Evolutionary conservation across 495 filamentous ascomycete species (phyloP).

Genomic region (Talaromyces borbonicus): DNA sequence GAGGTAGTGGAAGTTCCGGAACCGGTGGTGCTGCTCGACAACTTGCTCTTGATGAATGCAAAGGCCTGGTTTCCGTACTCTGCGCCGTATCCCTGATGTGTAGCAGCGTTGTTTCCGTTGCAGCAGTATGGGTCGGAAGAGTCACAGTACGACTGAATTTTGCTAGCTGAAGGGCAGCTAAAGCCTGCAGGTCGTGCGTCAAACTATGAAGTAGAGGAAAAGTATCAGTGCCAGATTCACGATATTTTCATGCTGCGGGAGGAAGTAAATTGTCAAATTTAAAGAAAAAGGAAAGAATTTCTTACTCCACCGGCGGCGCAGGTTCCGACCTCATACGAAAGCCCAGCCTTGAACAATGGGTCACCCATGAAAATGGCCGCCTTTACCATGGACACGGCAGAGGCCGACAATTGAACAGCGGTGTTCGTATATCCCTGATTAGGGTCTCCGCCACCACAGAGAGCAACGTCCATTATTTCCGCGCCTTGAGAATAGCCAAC

Average conservation of each 20-base stretch:
- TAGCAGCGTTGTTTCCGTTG: constrained; percentile 45
- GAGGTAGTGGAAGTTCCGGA: not conserved
- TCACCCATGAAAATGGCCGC: constrained; percentile 56
- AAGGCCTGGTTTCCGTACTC: constrained; percentile 50
- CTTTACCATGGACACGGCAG: constrained; percentile 42
- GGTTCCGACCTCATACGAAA: constrained; percentile 53
- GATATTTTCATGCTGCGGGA: no score
- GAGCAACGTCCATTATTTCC: constrained; percentile 53
- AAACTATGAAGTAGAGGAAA: constrained; percentile 34
- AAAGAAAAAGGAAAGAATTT: not conserved
- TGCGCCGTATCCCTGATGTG: constrained; percentile 48
- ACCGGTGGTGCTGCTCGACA: constrained; percentile 10
- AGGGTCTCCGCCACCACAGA: constrained; percentile 50
- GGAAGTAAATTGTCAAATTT: no score
- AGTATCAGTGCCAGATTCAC: no score
- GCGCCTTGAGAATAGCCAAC: constrained; percentile 55
- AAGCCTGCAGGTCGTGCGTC: constrained; percentile 46
- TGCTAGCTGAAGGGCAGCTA: constrained; percentile 39
- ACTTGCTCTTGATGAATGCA: constrained; percentile 41
- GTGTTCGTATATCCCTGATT: constrained; percentile 40
- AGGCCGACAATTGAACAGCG: constrained; percentile 34
- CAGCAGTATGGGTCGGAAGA: constrained; percentile 54
- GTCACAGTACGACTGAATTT: constrained; percentile 55
- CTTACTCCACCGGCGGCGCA: constrained; percentile 47
- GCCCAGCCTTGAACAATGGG: constrained; percentile 41